Evolutionary conservation across 345 rosid species (phyloP).

Genomic region (Cardamine chenopodiifolia): DNA sequence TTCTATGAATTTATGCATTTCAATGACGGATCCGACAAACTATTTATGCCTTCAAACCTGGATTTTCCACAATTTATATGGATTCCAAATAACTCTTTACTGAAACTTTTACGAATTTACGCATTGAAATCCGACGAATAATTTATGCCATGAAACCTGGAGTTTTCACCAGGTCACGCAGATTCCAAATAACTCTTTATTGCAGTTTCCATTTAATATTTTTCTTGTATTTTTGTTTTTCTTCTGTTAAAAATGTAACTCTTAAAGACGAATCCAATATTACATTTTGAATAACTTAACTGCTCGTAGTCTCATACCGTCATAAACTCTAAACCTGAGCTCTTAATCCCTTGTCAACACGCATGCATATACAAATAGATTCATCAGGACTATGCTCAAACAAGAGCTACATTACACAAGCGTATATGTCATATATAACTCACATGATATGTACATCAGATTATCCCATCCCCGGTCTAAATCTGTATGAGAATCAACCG

Average conservation of each 20-base stretch:
- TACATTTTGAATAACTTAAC: neutral
- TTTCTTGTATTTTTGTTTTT: no score
- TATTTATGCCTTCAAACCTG: neutral
- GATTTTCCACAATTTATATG: neutral
- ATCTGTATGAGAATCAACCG: slow-evolving; percentile 32
- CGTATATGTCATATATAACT: slow-evolving; percentile 30
- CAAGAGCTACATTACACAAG: slow-evolving; percentile 34
- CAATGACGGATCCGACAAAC: no score
- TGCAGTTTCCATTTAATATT: no score
- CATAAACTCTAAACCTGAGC: neutral
- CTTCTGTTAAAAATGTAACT: neutral
- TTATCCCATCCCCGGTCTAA: slow-evolving; percentile 41
- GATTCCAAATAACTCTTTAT: neutral
- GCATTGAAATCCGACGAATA: neutral
- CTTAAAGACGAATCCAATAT: neutral
- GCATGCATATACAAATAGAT: slow-evolving; percentile 3
- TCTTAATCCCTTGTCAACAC: slow-evolving; percentile 3
- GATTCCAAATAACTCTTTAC: neutral
- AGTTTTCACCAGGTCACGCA: neutral
- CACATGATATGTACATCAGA: slow-evolving; percentile 38
- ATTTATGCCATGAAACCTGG: neutral
- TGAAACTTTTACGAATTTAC: neutral
- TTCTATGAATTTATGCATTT: neutral
- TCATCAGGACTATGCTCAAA: slow-evolving; percentile 26
- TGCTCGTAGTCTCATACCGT: neutral